Evolutionary conservation across 2,329 filamentous ascomycete genomes (phyloP).

Genomic region (Clarireedia homoeocarpa): DNA sequence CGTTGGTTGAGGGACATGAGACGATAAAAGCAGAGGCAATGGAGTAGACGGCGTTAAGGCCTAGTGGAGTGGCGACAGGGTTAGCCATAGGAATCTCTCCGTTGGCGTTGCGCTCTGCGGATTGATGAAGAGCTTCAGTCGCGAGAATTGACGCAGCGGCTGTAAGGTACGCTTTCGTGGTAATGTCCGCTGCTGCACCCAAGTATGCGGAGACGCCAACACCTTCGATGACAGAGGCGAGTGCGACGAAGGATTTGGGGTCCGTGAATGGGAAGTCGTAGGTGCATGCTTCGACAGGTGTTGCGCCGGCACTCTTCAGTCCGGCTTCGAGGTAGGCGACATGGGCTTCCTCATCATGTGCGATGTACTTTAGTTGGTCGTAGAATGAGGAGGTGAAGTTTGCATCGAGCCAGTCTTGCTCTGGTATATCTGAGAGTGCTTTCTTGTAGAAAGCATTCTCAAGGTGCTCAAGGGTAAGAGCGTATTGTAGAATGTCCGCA

Average conservation of each 20-base stretch:
- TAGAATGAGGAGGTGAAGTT: constrained; percentile 46
- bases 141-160: constrained; percentile 57
- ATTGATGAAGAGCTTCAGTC: constrained; percentile 58
- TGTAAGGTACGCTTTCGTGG: constrained; percentile 49
- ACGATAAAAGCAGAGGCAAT: constrained; percentile 55
- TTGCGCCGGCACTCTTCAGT: constrained; percentile 38
- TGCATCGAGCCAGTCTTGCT: constrained; percentile 42
- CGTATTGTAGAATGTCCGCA: constrained; percentile 38
- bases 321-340: constrained; percentile 46
- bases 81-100: constrained; percentile 47
- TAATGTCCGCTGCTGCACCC: constrained; percentile 51
- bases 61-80: constrained; percentile 52
- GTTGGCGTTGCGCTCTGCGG: constrained; percentile 47
- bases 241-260: constrained; percentile 43
- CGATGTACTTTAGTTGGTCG: constrained; percentile 48
- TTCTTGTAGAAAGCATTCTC: constrained; percentile 58
- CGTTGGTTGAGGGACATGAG: constrained; percentile 47
- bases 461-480: constrained; percentile 46
- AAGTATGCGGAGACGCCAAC: constrained; percentile 55
- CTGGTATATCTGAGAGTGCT: constrained; percentile 49
- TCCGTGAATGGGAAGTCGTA: constrained; percentile 48
- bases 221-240: constrained; percentile 47
- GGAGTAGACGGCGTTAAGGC: constrained; percentile 52
- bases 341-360: constrained; percentile 48
- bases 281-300: constrained; percentile 46